These are phyloP conservation scores for Thermochaetoides thermophila DNA, from an alignment of 495 filamentous ascomycete genomes.

Conservation along the genomic window DNA sequence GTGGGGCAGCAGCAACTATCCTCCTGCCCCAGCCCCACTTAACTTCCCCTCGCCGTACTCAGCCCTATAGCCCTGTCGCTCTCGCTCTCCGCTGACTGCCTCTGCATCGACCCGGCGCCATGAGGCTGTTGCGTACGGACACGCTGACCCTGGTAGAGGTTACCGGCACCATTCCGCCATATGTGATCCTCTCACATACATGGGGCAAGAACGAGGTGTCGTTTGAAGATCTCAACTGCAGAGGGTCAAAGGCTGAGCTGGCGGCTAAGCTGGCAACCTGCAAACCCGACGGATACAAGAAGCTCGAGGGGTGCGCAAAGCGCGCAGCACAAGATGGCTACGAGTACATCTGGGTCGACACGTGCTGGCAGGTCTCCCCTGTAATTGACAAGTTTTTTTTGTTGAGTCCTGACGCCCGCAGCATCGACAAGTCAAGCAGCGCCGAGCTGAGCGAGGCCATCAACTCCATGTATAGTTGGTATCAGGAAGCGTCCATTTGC, in stretches of 20 bases:
- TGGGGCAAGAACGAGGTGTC: conserved; percentile 28
- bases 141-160: conserved; percentile 10
- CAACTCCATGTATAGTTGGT: conserved; percentile 33
- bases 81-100: too few species aligned
- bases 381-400: conserved; percentile 13
- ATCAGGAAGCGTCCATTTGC: conserved; percentile 13
- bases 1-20: too few species aligned
- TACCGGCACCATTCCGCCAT: conserved; percentile 10
- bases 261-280: too few species aligned
- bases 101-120: too few species aligned
- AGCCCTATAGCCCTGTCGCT: too few species aligned
- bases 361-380: conserved; percentile 18
- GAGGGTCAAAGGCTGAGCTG: too few species aligned
- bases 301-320: too few species aligned
- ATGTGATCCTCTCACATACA: conserved; percentile 33
- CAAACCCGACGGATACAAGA: too few species aligned
- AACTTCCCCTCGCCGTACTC: too few species aligned
- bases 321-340: too few species aligned
- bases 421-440: conserved; percentile 25
- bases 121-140: conserved; percentile 10
- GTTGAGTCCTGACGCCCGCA: conserved; percentile 31
- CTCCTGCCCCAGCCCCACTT: too few species aligned
- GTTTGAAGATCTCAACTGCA: conserved; percentile 24
- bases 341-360: conserved; percentile 15
- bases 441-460: conserved; percentile 26